These are phyloP conservation scores for Diaporthe aspalathi DNA, from an alignment of 2,329 filamentous ascomycete genomes.

Conservation along the genomic window DNA sequence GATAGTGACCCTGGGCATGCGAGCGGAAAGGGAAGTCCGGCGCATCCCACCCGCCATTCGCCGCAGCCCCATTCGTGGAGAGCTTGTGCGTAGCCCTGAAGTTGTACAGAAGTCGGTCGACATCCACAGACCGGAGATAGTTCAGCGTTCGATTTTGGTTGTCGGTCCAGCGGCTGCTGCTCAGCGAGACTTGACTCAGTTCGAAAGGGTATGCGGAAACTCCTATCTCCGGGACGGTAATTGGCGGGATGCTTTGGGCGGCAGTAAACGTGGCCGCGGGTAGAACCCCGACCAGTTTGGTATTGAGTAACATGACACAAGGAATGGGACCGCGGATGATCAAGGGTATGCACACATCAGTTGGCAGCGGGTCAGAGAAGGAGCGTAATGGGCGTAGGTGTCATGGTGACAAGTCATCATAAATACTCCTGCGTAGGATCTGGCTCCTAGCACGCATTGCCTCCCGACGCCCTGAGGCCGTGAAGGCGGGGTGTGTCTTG, in stretches of 20 bases:
- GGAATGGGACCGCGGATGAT: background rate
- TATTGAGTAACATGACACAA: background rate
- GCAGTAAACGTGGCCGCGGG: background rate
- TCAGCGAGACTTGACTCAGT: constrained; percentile 53
- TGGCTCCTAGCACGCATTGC: background rate
- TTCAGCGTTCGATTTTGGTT: constrained; percentile 60
- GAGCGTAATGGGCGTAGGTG: background rate
- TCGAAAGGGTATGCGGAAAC: constrained; percentile 47
- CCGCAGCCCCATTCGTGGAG: constrained; percentile 57
- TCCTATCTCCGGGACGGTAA: constrained; percentile 12
- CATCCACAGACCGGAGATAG: constrained; percentile 59
- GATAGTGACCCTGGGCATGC: constrained; percentile 63
- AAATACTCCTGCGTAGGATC: background rate
- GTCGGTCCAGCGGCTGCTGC: constrained; percentile 50
- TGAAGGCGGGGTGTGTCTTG: background rate
- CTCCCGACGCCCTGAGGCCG: too few relatives aligned
- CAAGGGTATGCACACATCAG: background rate
- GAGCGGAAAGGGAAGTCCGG: constrained; percentile 65
- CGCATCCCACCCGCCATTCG: constrained; percentile 65
- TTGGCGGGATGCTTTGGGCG: constrained; percentile 15
- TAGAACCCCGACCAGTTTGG: background rate
- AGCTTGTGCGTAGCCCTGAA: constrained; percentile 60
- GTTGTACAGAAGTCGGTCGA: constrained; percentile 60
- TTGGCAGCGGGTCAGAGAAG: background rate
- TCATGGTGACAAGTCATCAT: background rate